A percentile compares a stretch with the other conserved stretches of the same genome.
These are phyloP conservation scores for Xylaria cubensis DNA, from an alignment of 495 filamentous ascomycete genomes.

Conservation along the genomic window DNA sequence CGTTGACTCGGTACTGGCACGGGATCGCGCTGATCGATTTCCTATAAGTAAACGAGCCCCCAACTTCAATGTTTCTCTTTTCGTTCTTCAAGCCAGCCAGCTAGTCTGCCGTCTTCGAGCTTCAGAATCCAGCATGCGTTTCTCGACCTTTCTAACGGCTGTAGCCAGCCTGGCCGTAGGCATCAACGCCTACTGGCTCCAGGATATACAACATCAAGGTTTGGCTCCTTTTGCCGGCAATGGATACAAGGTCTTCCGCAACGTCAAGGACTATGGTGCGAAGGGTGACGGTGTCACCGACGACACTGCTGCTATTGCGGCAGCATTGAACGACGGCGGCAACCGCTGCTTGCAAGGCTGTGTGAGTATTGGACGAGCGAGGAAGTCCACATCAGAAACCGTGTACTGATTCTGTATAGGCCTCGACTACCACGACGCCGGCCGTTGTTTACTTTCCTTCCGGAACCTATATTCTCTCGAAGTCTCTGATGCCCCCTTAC, in stretches of 20 bases:
- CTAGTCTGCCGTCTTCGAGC: conserved; percentile 29
- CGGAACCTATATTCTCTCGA: conserved; percentile 75
- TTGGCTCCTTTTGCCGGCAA: conserved; percentile 51
- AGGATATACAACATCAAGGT: conserved; percentile 53
- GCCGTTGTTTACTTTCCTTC: conserved; percentile 81
- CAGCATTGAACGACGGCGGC: conserved; percentile 75
- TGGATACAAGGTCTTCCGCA: conserved; percentile 63
- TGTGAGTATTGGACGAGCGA: conserved; percentile 46
- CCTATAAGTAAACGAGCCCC: conserved; percentile 38
- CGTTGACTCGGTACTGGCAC: conserved; percentile 34
- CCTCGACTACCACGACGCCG: conserved; percentile 75
- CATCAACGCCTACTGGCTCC: conserved; percentile 53
- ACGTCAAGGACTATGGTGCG: conserved; percentile 67
- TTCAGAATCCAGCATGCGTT: conserved; percentile 43
- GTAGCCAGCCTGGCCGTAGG: conserved; percentile 44
- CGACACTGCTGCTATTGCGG: conserved; percentile 85
- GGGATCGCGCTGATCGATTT: conserved; percentile 25
- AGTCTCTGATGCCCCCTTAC: conserved; percentile 68
- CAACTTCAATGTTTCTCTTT: conserved; percentile 25
- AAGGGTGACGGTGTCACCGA: conserved; percentile 67
- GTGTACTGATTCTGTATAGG: conserved; percentile 31
- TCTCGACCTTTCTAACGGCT: conserved; percentile 48
- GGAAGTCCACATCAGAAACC: conserved; percentile 62
- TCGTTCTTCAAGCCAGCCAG: conserved; percentile 24
- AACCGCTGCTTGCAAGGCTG: conserved; percentile 79